A percentile compares a stretch with the other conserved stretches of the same genome.
These are phyloP conservation scores for Globisporangium polare DNA, from an alignment of 352 stramenopile genomes.

Conservation along the genomic window DNA sequence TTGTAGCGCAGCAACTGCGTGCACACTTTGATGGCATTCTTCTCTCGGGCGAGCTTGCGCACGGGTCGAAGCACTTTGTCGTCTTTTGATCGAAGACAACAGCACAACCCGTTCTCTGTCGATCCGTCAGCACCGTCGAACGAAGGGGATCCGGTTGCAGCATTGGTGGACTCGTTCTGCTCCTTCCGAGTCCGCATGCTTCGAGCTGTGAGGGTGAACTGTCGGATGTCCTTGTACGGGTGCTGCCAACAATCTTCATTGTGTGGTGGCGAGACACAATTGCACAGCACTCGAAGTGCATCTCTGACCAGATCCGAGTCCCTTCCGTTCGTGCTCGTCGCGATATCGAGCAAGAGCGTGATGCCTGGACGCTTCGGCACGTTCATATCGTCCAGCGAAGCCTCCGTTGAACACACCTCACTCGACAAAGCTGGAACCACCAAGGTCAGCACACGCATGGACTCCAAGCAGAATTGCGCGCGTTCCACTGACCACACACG, in stretches of 20 bases:
- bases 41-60: slow-evolving; percentile 66
- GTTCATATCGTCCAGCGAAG: slow-evolving; percentile 42
- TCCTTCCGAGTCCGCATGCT: slow-evolving; percentile 58
- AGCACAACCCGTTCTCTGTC: slow-evolving; percentile 28
- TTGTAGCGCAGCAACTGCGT: slow-evolving; percentile 86
- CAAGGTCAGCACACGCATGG: slow-evolving; percentile 65
- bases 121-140: neutral
- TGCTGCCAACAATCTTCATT: slow-evolving; percentile 82
- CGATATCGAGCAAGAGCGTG: slow-evolving; percentile 72
- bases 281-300: slow-evolving; percentile 74
- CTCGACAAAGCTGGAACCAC: slow-evolving; percentile 62
- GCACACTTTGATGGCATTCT: slow-evolving; percentile 86
- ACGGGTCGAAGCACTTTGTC: slow-evolving; percentile 68
- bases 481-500: slow-evolving; percentile 77
- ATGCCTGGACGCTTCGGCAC: slow-evolving; percentile 48
- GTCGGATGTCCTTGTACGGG: slow-evolving; percentile 77
- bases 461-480: slow-evolving; percentile 77
- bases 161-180: slow-evolving; percentile 1
- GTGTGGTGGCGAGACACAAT: slow-evolving; percentile 76
- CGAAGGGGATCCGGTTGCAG: neutral
- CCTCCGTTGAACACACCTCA: slow-evolving; percentile 77
- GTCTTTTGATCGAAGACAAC: slow-evolving; percentile 55
- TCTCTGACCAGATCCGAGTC: slow-evolving; percentile 77
- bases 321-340: slow-evolving; percentile 62
- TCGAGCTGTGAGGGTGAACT: slow-evolving; percentile 70